A percentile compares a stretch with the other conserved stretches of the same genome.
Conservation (phyloP, 192 early-diverging fungal genomes). For the Coemansia pectinata region DNA sequence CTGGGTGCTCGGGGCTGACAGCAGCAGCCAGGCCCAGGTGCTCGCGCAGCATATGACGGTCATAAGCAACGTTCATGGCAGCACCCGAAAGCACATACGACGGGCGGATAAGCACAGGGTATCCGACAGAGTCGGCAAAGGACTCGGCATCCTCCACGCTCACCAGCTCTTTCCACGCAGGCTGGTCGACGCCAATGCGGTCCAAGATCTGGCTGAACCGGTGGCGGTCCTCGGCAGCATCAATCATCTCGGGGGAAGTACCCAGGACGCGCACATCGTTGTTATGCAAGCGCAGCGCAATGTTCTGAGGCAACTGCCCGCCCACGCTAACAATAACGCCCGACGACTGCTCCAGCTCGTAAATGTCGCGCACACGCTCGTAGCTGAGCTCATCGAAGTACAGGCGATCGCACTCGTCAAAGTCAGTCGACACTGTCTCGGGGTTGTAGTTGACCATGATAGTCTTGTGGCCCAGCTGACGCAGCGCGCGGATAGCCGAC, state of each 20-base stretch:
- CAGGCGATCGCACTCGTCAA: constrained; percentile 96
- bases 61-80: constrained; percentile 95
- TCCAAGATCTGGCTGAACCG: constrained; percentile 94
- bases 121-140: constrained; percentile 85
- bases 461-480: constrained; percentile 76
- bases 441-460: constrained; percentile 99
- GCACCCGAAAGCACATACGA: constrained; percentile 97
- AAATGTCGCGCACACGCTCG: constrained; percentile 96
- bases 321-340: constrained; percentile 93
- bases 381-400: constrained; percentile 96
- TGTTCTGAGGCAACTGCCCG: constrained; percentile 96
- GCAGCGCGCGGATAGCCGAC: constrained; percentile 79
- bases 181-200: constrained; percentile 93
- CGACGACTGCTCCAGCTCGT: constrained; percentile 78
- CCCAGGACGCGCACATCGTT: constrained; percentile 84
- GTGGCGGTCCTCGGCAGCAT: constrained; percentile 92
- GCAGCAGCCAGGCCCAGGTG: constrained; percentile 80
- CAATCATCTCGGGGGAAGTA: constrained; percentile 88
- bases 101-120: constrained; percentile 93
- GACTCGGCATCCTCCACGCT: constrained; percentile 78
- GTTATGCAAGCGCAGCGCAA: constrained; percentile 81
- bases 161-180: constrained; percentile 91
- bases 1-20: constrained; percentile 92
- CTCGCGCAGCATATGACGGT: constrained; percentile 65
- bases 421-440: constrained; percentile 97